Percentiles rank a stretch among this genome's conserved stretches.
Conservation (phyloP, 805 yeast genomes). For the Suhomyces xylopsoci region DNA sequence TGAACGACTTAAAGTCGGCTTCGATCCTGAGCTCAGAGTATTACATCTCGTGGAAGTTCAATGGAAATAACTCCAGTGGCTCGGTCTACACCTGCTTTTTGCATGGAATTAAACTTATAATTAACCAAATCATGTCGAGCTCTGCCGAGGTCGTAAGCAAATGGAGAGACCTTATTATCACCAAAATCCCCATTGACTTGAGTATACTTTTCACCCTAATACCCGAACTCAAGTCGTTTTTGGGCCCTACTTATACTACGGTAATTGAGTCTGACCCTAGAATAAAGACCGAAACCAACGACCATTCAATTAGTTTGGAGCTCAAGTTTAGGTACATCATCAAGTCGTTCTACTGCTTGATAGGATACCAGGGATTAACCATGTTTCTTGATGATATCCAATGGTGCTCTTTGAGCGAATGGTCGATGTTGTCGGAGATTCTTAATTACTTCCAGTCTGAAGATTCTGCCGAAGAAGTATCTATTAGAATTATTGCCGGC, state of each 20-base stretch:
- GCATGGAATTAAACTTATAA: constrained; percentile 35
- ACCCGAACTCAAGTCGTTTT: constrained; percentile 42
- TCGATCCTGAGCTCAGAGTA: constrained; percentile 30
- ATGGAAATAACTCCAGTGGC: constrained; percentile 22
- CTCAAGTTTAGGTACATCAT: constrained; percentile 41
- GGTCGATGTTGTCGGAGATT: constrained; percentile 27
- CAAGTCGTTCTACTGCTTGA: constrained; percentile 39
- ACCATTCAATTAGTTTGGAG: constrained; percentile 29
- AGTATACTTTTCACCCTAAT: constrained; percentile 38
- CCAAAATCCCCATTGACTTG: constrained; percentile 41
- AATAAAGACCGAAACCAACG: not conserved
- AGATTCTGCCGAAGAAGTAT: constrained; percentile 6
- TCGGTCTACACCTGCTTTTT: constrained; percentile 36
- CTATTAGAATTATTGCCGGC: constrained; percentile 10
- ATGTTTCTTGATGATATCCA: constrained; percentile 47
- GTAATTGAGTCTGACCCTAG: constrained; percentile 2
- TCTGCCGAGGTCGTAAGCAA: constrained; percentile 29
- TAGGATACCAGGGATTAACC: constrained; percentile 43
- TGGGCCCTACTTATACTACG: constrained; percentile 41
- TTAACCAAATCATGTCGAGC: constrained; percentile 41
- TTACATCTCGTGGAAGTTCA: constrained; percentile 31
- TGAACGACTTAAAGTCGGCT: constrained; percentile 35
- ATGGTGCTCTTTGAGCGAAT: constrained; percentile 37
- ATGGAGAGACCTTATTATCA: constrained; percentile 41
- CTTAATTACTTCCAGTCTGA: constrained; percentile 14